Percentiles rank a stretch among this genome's conserved stretches.
These are phyloP conservation scores for Akanthomyces lecanii DNA, from an alignment of 2,329 filamentous ascomycete species.

Conservation along the genomic window DNA sequence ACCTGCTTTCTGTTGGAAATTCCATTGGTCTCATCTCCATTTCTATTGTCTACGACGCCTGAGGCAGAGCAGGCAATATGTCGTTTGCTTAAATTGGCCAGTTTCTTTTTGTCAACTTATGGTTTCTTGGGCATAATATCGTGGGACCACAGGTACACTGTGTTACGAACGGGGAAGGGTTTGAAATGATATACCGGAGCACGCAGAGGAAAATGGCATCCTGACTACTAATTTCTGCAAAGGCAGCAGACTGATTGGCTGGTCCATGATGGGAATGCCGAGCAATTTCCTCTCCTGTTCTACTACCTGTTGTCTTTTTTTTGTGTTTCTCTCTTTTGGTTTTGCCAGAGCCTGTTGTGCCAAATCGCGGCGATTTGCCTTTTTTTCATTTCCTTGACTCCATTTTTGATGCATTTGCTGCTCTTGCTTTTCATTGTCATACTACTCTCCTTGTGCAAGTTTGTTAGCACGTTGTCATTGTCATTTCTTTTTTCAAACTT, in stretches of 20 bases:
- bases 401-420: constrained; percentile 14
- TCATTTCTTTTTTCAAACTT: constrained; percentile 60
- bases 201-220: constrained; percentile 28
- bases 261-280: constrained; percentile 45
- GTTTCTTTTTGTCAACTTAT: constrained; percentile 15
- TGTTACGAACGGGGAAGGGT: constrained; percentile 15
- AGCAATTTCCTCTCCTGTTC: constrained; percentile 25
- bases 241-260: constrained; percentile 43
- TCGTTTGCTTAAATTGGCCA: constrained; percentile 13
- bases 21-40: constrained; percentile 26
- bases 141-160: constrained; percentile 17
- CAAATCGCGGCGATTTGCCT: constrained; percentile 20
- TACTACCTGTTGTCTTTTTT: constrained; percentile 34
- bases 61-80: constrained; percentile 33
- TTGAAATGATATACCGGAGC: constrained; percentile 20
- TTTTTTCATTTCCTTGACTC: constrained; percentile 14
- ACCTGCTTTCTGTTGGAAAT: constrained; percentile 19
- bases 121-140: constrained; percentile 20
- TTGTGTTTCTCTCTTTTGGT: constrained; percentile 30
- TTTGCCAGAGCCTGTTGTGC: constrained; percentile 36
- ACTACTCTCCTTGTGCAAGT: constrained; percentile 24
- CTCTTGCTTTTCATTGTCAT: constrained; percentile 20
- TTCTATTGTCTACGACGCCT: constrained; percentile 32
- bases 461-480: constrained; percentile 25
- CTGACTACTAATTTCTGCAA: constrained; percentile 41